A percentile compares a stretch with the other conserved stretches of the same genome.
phyloP scores from a whole-genome alignment of 2,329 filamentous ascomycete genomes.

The Aspergillus niger region DNA sequence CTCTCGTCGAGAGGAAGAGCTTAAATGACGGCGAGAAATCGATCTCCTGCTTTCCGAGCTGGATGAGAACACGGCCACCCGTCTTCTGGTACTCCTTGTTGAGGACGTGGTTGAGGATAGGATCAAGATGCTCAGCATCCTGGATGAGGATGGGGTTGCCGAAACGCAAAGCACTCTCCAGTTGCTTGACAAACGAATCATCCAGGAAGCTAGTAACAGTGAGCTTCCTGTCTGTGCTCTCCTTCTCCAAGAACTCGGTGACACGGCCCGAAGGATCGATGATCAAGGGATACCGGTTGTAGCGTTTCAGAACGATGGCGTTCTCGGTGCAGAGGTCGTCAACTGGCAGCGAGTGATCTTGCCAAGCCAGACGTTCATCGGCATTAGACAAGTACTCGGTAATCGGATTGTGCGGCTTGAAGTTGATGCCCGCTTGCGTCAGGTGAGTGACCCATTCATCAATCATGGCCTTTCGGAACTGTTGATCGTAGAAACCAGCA shows the following conservation, averaged over 20 bases:
- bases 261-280: slow-evolving; percentile 96
- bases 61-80: slow-evolving; percentile 94
- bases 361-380: slow-evolving; percentile 92
- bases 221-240: slow-evolving; percentile 88
- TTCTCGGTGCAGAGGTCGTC: slow-evolving; percentile 99
- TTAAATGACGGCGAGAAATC: slow-evolving; percentile 98
- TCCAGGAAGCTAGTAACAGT: slow-evolving; percentile 98
- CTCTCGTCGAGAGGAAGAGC: slow-evolving; percentile 89
- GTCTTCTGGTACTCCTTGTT: slow-evolving; percentile 99
- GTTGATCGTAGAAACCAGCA: slow-evolving; percentile 94
- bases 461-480: slow-evolving; percentile 95
- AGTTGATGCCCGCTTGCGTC: slow-evolving; percentile 85
- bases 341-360: slow-evolving; percentile 87
- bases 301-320: slow-evolving; percentile 93
- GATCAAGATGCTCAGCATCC: slow-evolving; percentile 95
- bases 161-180: slow-evolving; percentile 95
- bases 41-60: slow-evolving; percentile 97
- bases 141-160: slow-evolving; percentile 98
- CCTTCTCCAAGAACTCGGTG: slow-evolving; percentile 91
- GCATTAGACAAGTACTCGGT: slow-evolving; percentile 96
- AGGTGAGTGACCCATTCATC: slow-evolving; percentile 97
- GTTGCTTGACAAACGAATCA: slow-evolving; percentile 95
- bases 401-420: slow-evolving; percentile 90
- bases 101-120: slow-evolving; percentile 95
- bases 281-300: slow-evolving; percentile 97